A percentile compares a stretch with the other conserved stretches of the same genome.
Evolutionary conservation across 768 basidiomycete species (phyloP).

Genomic region (Lactarius akahatsu): DNA sequence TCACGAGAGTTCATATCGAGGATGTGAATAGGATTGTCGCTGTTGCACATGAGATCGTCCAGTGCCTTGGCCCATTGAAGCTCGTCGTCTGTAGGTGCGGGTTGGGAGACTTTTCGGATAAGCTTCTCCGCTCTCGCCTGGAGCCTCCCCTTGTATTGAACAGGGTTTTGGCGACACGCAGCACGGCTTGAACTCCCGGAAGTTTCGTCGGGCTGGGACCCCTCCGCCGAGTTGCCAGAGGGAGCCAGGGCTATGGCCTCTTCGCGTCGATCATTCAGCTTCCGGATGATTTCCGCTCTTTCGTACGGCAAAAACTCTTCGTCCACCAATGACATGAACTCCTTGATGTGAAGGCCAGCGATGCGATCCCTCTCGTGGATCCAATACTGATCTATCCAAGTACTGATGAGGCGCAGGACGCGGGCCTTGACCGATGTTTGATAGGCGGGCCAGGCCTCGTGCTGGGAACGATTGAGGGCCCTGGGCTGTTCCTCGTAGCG

Average conservation of each 20-base stretch:
- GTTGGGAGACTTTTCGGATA: constrained; percentile 6
- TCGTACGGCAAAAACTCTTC: not conserved
- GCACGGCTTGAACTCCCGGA: not conserved
- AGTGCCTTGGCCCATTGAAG: constrained; percentile 8
- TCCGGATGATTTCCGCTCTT: constrained; percentile 12
- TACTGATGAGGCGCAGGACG: constrained; percentile 17
- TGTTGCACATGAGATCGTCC: constrained; percentile 5
- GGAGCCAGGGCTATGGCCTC: constrained; percentile 15
- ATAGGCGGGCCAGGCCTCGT: constrained; percentile 15
- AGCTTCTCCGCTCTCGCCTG: constrained; percentile 10
- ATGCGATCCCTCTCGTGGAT: constrained; percentile 16
- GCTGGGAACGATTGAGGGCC: constrained; percentile 10
- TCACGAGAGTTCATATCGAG: constrained; percentile 18
- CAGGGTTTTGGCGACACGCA: constrained; percentile 16
- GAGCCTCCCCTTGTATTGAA: constrained; percentile 15
- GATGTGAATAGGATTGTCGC: constrained; percentile 5
- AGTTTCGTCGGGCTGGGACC: not conserved
- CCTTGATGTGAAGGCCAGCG: constrained; percentile 24
- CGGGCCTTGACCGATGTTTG: constrained; percentile 9
- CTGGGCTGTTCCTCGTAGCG: constrained; percentile 18
- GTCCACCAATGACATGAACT: not conserved
- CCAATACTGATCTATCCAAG: constrained; percentile 24
- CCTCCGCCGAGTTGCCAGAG: not conserved
- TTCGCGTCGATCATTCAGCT: constrained; percentile 14
- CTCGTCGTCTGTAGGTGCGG: constrained; percentile 10